These are phyloP conservation scores for Colletotrichum trifolii DNA, from an alignment of 2,329 filamentous ascomycete genomes.

Conservation along the genomic window DNA sequence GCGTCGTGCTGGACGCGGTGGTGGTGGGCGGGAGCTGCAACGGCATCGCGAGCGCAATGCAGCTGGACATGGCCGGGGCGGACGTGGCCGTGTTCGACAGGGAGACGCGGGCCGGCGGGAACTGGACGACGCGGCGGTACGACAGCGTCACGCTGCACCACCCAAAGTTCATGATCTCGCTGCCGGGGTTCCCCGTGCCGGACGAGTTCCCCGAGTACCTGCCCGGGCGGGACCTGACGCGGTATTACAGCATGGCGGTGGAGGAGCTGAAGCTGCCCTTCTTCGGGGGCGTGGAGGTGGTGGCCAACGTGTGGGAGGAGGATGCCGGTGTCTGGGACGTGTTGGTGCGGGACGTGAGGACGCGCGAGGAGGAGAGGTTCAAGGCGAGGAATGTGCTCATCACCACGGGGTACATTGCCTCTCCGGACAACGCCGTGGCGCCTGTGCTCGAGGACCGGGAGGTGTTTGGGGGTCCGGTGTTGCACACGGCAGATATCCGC, in stretches of 20 bases:
- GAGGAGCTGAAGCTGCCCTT: slow-evolving; percentile 22
- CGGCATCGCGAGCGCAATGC: slow-evolving; percentile 24
- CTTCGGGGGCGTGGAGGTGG: slow-evolving; percentile 19
- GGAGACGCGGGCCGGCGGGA: slow-evolving; percentile 19
- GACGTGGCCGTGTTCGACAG: slow-evolving; percentile 10
- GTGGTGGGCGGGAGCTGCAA: slow-evolving; percentile 29
- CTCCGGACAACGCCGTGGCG: slow-evolving; percentile 42
- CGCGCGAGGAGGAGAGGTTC: slow-evolving; percentile 37
- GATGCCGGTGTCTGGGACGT: slow-evolving; percentile 3
- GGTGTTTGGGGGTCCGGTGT: slow-evolving; percentile 53
- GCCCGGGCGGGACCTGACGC: not conserved
- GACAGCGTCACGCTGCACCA: slow-evolving; percentile 24
- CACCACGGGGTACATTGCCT: slow-evolving; percentile 56
- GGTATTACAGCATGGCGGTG: slow-evolving; percentile 15
- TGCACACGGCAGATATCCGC: slow-evolving; percentile 56
- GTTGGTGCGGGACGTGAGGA: not conserved
- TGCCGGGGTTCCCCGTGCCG: slow-evolving; percentile 27
- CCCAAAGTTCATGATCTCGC: slow-evolving; percentile 15
- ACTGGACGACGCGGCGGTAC: slow-evolving; percentile 23
- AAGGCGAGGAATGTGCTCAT: slow-evolving; percentile 56
- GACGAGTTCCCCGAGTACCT: slow-evolving; percentile 2
- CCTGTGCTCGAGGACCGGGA: slow-evolving; percentile 53
- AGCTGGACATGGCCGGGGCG: slow-evolving; percentile 21
- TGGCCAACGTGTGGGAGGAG: slow-evolving; percentile 8
- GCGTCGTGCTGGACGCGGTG: slow-evolving; percentile 22